Percentiles rank a stretch among this genome's conserved stretches.
Conservation (phyloP, 192 early-diverging fungal species). For the Podila clonocystis region DNA sequence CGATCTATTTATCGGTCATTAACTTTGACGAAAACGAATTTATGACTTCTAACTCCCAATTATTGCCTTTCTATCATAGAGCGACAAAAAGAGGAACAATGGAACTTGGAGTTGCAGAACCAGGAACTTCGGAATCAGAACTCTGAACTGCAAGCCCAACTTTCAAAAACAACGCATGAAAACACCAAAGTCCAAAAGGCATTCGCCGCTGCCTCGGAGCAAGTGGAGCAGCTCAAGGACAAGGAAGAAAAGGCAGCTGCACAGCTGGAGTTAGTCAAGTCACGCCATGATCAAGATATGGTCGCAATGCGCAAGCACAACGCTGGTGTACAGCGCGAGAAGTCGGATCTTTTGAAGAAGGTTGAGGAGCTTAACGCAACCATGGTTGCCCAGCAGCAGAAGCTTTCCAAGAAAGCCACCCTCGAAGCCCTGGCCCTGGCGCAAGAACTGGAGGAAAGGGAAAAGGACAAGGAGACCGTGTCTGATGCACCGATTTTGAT, state of each 20-base stretch:
- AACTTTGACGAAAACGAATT: no score
- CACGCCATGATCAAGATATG: slow-evolving; percentile 73
- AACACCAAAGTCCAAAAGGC: slow-evolving; percentile 65
- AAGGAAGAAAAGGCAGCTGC: slow-evolving; percentile 57
- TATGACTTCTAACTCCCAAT: neutral
- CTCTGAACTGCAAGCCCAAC: slow-evolving; percentile 54
- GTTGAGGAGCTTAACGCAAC: slow-evolving; percentile 65
- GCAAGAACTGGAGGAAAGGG: slow-evolving; percentile 25
- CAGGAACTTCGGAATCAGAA: slow-evolving; percentile 58
- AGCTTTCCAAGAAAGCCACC: slow-evolving; percentile 43
- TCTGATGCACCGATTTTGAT: slow-evolving; percentile 25
- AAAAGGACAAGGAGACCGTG: slow-evolving; percentile 3
- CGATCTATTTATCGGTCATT: no score
- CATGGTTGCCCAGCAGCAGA: slow-evolving; percentile 54
- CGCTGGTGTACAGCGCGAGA: slow-evolving; percentile 69
- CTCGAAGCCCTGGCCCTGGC: slow-evolving; percentile 36
- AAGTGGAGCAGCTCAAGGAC: slow-evolving; percentile 67
- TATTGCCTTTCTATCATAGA: slow-evolving; percentile 44
- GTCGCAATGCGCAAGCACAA: slow-evolving; percentile 60
- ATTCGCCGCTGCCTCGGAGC: slow-evolving; percentile 61
- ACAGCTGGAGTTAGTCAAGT: slow-evolving; percentile 59
- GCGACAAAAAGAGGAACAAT: slow-evolving; percentile 62
- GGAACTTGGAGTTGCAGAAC: slow-evolving; percentile 62
- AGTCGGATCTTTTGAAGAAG: slow-evolving; percentile 59
- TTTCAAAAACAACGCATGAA: slow-evolving; percentile 60